These are phyloP conservation scores for Pichia californica DNA, from an alignment of 805 yeast species.

Conservation along the genomic window DNA sequence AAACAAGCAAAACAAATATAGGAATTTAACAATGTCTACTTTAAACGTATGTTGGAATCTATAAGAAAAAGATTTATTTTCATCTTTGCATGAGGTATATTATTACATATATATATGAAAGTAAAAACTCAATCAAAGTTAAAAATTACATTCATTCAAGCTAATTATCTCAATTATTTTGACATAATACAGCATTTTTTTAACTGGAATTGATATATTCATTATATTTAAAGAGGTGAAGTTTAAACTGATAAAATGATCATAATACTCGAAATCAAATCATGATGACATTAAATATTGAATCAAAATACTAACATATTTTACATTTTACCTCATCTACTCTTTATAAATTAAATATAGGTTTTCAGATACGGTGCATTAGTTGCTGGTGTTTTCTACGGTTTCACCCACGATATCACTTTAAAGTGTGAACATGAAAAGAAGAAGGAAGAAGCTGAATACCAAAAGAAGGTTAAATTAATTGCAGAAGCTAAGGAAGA, in stretches of 20 bases:
- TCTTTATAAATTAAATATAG: constrained; percentile 28
- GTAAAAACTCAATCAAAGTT: too few relatives aligned
- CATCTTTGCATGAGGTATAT: not conserved
- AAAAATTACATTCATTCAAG: too few relatives aligned
- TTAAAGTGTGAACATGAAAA: constrained; percentile 55
- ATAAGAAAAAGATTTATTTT: not conserved
- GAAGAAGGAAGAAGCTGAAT: constrained; percentile 52
- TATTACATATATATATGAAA: too few relatives aligned
- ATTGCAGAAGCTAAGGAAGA: constrained; percentile 86
- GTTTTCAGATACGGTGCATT: constrained; percentile 91
- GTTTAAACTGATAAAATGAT: too few relatives aligned
- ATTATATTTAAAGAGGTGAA: too few relatives aligned
- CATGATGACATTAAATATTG: too few relatives aligned
- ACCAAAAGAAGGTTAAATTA: constrained; percentile 61
- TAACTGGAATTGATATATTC: too few relatives aligned
- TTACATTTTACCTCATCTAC: too few relatives aligned
- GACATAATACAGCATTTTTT: too few relatives aligned
- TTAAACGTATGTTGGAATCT: constrained; percentile 43
- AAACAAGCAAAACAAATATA: not conserved
- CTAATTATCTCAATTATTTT: too few relatives aligned
- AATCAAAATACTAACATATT: not conserved
- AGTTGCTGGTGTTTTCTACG: constrained; percentile 83
- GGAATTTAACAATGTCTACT: constrained; percentile 36
- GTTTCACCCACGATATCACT: constrained; percentile 74
- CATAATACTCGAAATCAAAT: too few relatives aligned